Evolutionary conservation across 768 basidiomycete species (phyloP), one percentile per base, ranked within the genome.

Genomic region (Suillus alpinus): DNA sequence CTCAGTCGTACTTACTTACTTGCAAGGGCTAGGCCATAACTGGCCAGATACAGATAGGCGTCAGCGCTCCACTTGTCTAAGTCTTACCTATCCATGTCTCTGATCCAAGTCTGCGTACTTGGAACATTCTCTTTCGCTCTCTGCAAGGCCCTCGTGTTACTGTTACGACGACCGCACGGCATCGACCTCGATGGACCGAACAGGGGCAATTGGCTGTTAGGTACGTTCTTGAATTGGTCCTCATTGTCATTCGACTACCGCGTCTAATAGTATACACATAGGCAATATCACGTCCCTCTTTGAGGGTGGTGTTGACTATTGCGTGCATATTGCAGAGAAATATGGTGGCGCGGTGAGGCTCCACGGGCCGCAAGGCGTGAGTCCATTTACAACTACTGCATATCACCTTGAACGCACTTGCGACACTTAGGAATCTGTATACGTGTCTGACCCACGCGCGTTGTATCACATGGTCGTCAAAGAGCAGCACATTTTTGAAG

Each of bases 401-500:
- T 8, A 49, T 49, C 26, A 49, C 44, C 36, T 52, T 47, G 14
- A 16, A 31, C 26, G 5, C 29, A 12, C 4, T 7, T 14, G 46
- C 8, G 4, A 29, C 47, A 29, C 26, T n/a, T 36, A 73, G 71
- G 57, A 78, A 79, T 59, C 77, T 80, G 65, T 70, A 82, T 4
- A 82, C 81, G 72, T 84, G 73, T 52, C 66, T 49, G 83, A 85
- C 64, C 81, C 83, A 3, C 69, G 67, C 8, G 83, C 83, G 3
- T 65, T 84, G n/a, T 79, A 82, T 39, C 77, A 73, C 36, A 80
- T 84, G 39, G 63, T 82, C 14, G 56, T 79, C 6, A 83, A 81
- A 64, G 83, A 84, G 39, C 80, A 80, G 63, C 74, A 80, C 43
- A 72, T 78, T 6, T 83, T 77, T 58, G 83, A 85, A 59, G 81